Percentiles rank a stretch among this genome's conserved stretches.
Evolutionary conservation across 257 asterid genomes (phyloP).

Genomic region (Gentiana macrophylla): DNA sequence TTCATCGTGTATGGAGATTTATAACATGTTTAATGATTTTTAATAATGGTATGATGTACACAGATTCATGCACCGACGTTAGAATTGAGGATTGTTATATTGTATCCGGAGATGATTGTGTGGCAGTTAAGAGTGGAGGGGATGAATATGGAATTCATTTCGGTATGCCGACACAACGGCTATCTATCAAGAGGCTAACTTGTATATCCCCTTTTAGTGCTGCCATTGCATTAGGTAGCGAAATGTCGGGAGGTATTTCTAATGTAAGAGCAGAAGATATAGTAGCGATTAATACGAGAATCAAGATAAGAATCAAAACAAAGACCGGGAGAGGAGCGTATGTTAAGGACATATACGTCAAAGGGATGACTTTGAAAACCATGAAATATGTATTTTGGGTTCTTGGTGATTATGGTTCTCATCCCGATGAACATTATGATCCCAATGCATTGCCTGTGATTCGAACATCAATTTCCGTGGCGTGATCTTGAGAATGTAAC

Average conservation of each 20-base stretch:
- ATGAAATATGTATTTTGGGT: conserved; percentile 97
- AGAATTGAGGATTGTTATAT: conserved; percentile 88
- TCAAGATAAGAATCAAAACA: conserved; percentile 44
- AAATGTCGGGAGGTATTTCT: conserved; percentile 95
- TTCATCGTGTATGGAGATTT: no score
- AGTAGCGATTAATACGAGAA: conserved; percentile 65
- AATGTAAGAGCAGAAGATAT: conserved; percentile 78
- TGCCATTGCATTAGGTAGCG: conserved; percentile 85
- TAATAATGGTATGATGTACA: neutral
- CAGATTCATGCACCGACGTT: conserved; percentile 82
- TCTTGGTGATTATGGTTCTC: conserved; percentile 90
- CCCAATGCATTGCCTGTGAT: conserved; percentile 84
- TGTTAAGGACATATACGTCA: conserved; percentile 68
- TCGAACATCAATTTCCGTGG: conserved; percentile 63
- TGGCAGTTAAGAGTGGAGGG: conserved; percentile 98
- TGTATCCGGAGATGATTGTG: conserved; percentile 92
- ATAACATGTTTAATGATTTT: neutral
- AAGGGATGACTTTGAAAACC: conserved; percentile 66
- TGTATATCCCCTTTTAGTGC: conserved; percentile 91
- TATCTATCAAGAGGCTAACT: conserved; percentile 59
- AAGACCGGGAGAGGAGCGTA: conserved; percentile 81
- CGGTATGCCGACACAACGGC: conserved; percentile 95
- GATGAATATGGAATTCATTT: conserved; percentile 81
- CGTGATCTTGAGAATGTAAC: conserved; percentile 78
- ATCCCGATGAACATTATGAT: conserved; percentile 68